phyloP scores from a whole-genome alignment of 139 green algal genomes.

The Chlamydomonas sp. region DNA sequence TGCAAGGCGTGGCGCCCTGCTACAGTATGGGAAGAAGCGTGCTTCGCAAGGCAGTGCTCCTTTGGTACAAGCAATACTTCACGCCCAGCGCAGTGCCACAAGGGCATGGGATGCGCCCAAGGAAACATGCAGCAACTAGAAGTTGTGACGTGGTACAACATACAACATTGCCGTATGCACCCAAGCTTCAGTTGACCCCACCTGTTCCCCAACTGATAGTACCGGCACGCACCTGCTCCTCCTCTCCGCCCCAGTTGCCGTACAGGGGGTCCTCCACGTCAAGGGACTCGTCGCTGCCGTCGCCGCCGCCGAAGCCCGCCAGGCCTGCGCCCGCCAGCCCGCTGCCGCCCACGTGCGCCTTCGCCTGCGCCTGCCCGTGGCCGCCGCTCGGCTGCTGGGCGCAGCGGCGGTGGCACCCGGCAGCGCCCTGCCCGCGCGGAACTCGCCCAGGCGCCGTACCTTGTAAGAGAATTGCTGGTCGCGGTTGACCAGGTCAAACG shows the following conservation, averaged over 20 bases:
- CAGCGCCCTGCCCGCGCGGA: conserved; percentile 39
- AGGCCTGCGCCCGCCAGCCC: too few relatives aligned
- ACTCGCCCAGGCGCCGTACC: conserved; percentile 81
- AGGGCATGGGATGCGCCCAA: too few relatives aligned
- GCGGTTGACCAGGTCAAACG: conserved; percentile 82
- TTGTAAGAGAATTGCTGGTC: conserved; percentile 57
- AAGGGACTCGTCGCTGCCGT: conserved; percentile 45
- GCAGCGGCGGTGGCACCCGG: neutral
- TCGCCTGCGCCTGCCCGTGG: too few relatives aligned
- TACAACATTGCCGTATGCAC: neutral
- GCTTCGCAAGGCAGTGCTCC: too few relatives aligned
- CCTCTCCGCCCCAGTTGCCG: conserved; percentile 72
- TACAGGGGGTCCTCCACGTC: conserved; percentile 90
- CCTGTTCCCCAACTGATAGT: neutral
- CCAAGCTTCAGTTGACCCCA: neutral
- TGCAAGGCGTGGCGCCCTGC: too few relatives aligned
- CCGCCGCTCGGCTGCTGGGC: neutral
- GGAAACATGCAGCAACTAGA: too few relatives aligned
- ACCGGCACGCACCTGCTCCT: conserved; percentile 64
- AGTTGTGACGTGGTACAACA: neutral
- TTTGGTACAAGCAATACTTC: too few relatives aligned
- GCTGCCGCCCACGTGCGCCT: too few relatives aligned
- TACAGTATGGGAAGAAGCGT: too few relatives aligned
- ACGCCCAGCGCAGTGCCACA: too few relatives aligned
- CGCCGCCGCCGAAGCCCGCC: neutral